These are phyloP conservation scores for Irpex lacteus DNA, from an alignment of 1,284 basidiomycete species.

Conservation along the genomic window DNA sequence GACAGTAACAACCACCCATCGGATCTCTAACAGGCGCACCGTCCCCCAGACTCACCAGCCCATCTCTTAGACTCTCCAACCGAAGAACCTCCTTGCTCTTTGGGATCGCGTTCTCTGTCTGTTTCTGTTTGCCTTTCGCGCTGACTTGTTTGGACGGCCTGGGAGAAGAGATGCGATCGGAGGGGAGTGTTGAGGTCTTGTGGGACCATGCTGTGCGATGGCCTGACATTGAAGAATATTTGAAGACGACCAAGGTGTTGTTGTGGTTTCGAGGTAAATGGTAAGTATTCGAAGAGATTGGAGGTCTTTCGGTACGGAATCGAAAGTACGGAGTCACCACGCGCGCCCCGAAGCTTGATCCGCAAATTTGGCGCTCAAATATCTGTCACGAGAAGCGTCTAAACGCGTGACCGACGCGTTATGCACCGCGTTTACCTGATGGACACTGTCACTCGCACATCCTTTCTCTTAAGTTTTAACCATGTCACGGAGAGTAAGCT, in stretches of 20 bases:
- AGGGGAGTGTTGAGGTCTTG: conserved; percentile 23
- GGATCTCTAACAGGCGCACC: conserved; percentile 40
- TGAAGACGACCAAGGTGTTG: not conserved
- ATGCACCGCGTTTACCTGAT: too few species aligned
- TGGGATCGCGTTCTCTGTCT: conserved; percentile 15
- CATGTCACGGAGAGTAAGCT: too few species aligned
- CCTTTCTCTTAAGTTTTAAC: too few species aligned
- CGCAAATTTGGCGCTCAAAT: too few species aligned
- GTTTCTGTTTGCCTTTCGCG: conserved; percentile 22
- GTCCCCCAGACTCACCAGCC: conserved; percentile 22
- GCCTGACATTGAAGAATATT: not conserved
- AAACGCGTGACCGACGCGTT: too few species aligned
- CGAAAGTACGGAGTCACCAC: too few species aligned
- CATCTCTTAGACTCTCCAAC: conserved; percentile 29
- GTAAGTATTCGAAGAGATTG: not conserved
- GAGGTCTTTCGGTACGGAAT: too few species aligned
- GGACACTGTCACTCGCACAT: too few species aligned
- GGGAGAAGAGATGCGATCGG: conserved; percentile 23
- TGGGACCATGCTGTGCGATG: conserved; percentile 22
- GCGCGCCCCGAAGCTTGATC: too few species aligned
- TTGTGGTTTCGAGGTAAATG: not conserved
- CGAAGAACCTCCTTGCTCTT: conserved; percentile 28
- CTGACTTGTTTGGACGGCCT: conserved; percentile 15
- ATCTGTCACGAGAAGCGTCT: too few species aligned
- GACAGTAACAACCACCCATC: conserved; percentile 66